Base-by-base conservation (phyloP, 2,329 filamentous ascomycete species). In the Colletotrichum cordylinicola region DNA sequence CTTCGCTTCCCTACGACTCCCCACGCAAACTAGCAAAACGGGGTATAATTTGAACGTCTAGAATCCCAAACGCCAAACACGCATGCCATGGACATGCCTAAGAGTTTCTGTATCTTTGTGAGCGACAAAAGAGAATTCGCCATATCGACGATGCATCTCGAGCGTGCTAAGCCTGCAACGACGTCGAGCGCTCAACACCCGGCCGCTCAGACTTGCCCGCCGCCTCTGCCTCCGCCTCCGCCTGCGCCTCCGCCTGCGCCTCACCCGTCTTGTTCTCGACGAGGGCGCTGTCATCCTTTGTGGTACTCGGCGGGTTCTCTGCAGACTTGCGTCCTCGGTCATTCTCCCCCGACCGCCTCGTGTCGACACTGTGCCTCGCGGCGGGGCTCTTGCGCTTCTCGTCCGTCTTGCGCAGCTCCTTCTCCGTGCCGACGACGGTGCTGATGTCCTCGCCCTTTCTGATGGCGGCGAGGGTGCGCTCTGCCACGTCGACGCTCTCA, bases 401-500 rank as follows among this genome's bases (percentile, higher is more conserved):
- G 29, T 80, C 78, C 66, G 60, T 69, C 72, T 78, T 77, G 58
- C 65, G 75, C 9, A 79, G 79, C 60, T 79, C 75, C 77, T 79
- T 74, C 72, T 80, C 74, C 33, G 67, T 77, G 8, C 77, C 80
- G 27, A 86, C 75, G 6, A 83, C 80, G n/a, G 74, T 79, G 43
- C 85, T 83, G 4, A 88, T 77, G 24, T 79, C 80, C 78, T 88
- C 86, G 3, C 89, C 89, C n/a, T 80, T 81, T 37, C 81, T 84
- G 72, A 90, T 80, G 29, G 87, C 88, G 24, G 85, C 84, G 18
- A 91, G 82, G 0, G 87, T 86, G 70, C 80, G 82, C 77, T 87
- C 84, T 0, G 89, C 89, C 27, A 84, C 83, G 8, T 87, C 85
- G 5, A 89, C 85, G 72, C 86, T 89, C 79, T 90, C 87, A 72